Evolutionary conservation across 2,329 filamentous ascomycete genomes (phyloP), one percentile per base, ranked within the genome.

Genomic region (Macrophomina phaseolina): DNA sequence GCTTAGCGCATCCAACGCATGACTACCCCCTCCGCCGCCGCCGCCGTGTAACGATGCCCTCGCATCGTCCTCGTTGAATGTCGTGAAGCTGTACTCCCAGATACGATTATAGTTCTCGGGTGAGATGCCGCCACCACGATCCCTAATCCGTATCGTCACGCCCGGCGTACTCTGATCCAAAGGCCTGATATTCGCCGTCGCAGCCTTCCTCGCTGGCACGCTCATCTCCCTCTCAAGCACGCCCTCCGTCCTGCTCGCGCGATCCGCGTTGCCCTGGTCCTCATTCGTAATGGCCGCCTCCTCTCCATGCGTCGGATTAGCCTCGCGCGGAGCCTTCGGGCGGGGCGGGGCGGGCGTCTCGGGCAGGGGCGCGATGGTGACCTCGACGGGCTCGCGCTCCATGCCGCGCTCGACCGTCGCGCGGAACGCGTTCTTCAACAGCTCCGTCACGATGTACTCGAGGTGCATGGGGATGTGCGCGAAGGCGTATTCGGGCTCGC

Each of bases 1-100:
- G 73, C 90, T 91, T 69, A 97, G 80, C 0, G 91, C 91, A 73
- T 91, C 89, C 75, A 88, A 84, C 28, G 74, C 75, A 8, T 91
- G 89, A 74, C 88, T 36, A 52, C 80, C 78, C 42, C 80, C 76
- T 12, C 81, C 78, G 79, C 2, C 80, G 77, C 5, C 79, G 72
- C 3, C 81, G 40, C 34, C 56, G 32, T 53, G 40, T 74, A 71
- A 83, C 75, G 70, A 86, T 79, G 64, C 71, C 6, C 78, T 77
- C 11, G 81, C 81, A 68, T 84, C 78, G 48, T 90, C 85, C 28
- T 92, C 92, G 66, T 88, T 90, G 78, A 98, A 98, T 0, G 95
- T 99, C 23, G 94, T 97, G 77, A 97, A 99, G 69, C 92, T 95
- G 78, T 98, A 99, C 6, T 93, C 94, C 94, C 95, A 99, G 67